Evolutionary conservation across 2,329 filamentous ascomycete species (phyloP).

Genomic region (Chaetomiaceae sp.): DNA sequence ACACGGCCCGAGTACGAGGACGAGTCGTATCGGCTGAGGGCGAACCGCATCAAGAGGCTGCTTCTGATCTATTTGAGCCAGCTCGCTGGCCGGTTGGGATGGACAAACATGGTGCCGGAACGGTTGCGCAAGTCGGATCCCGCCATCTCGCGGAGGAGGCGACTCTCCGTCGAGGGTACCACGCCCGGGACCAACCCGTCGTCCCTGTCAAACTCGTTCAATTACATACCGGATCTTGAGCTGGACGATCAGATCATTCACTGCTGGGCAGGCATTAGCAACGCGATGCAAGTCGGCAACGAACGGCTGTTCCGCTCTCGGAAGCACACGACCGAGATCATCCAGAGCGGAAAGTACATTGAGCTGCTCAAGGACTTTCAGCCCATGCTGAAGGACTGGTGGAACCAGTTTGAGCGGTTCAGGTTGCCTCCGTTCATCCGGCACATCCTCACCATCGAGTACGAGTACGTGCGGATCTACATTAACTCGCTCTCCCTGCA

Average conservation of each 20-base stretch:
- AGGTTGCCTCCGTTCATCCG: constrained; percentile 61
- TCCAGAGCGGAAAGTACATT: constrained; percentile 80
- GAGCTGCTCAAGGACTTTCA: constrained; percentile 76
- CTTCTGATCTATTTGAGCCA: constrained; percentile 90
- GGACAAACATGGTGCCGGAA: constrained; percentile 88
- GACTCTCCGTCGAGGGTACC: constrained; percentile 49
- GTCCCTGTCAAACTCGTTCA: constrained; percentile 54
- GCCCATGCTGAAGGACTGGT: constrained; percentile 74
- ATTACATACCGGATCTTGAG: constrained; percentile 63
- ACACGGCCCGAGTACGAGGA: constrained; percentile 66
- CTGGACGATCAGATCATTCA: constrained; percentile 69
- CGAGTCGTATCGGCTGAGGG: constrained; percentile 70
- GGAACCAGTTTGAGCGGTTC: constrained; percentile 74
- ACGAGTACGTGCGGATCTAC: constrained; percentile 91
- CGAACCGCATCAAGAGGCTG: constrained; percentile 76
- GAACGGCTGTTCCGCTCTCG: constrained; percentile 82
- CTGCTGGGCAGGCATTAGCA: constrained; percentile 91
- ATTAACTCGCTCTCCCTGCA: constrained; percentile 92
- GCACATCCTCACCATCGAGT: constrained; percentile 87
- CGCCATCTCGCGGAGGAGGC: constrained; percentile 48
- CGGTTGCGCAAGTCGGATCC: constrained; percentile 55
- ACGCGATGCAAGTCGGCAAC: constrained; percentile 87
- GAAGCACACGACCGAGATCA: constrained; percentile 82
- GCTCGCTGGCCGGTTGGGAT: constrained; percentile 84
- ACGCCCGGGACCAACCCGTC: constrained; percentile 58